A percentile compares a stretch with the other conserved stretches of the same genome.
Evolutionary conservation across 2,329 filamentous ascomycete genomes (phyloP).

Genomic region (Talaromyces sp.): DNA sequence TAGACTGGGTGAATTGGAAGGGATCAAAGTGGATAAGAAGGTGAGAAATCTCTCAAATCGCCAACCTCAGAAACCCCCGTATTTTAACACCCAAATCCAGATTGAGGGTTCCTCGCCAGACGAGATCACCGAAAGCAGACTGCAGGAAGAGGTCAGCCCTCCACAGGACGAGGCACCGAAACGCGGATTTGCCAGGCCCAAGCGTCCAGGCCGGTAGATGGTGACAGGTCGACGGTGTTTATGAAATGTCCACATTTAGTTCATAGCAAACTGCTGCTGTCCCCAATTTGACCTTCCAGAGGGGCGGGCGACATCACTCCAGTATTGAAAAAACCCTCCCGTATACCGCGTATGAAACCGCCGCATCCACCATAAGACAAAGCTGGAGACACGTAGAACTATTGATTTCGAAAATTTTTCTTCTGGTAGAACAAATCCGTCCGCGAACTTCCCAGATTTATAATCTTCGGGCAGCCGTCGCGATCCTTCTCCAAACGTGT

Average conservation of each 20-base stretch:
- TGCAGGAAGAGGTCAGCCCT: slow-evolving; percentile 51
- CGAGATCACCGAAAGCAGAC: slow-evolving; percentile 49
- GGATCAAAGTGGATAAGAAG: slow-evolving; percentile 54
- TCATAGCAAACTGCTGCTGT: neutral
- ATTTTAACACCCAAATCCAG: slow-evolving; percentile 21
- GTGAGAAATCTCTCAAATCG: slow-evolving; percentile 20
- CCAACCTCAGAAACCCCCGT: slow-evolving; percentile 6
- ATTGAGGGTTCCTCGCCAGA: slow-evolving; percentile 56
- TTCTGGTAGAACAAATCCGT: slow-evolving; percentile 84
- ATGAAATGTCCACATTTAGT: neutral
- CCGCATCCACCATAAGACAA: slow-evolving; percentile 1
- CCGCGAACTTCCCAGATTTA: slow-evolving; percentile 90
- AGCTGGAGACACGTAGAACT: slow-evolving; percentile 13
- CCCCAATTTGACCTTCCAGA: neutral
- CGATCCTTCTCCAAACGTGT: slow-evolving; percentile 94
- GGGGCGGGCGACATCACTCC: neutral
- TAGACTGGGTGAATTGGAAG: slow-evolving; percentile 48
- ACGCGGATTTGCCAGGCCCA: slow-evolving; percentile 58
- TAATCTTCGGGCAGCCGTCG: slow-evolving; percentile 98
- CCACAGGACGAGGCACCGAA: slow-evolving; percentile 43
- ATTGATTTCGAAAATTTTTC: slow-evolving; percentile 50
- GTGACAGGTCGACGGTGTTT: slow-evolving; percentile 4
- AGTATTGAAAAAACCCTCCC: neutral
- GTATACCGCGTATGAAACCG: neutral
- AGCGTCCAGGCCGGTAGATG: slow-evolving; percentile 52